These are phyloP conservation scores for Cytospora mali DNA, from an alignment of 2,329 filamentous ascomycete species.

Conservation along the genomic window DNA sequence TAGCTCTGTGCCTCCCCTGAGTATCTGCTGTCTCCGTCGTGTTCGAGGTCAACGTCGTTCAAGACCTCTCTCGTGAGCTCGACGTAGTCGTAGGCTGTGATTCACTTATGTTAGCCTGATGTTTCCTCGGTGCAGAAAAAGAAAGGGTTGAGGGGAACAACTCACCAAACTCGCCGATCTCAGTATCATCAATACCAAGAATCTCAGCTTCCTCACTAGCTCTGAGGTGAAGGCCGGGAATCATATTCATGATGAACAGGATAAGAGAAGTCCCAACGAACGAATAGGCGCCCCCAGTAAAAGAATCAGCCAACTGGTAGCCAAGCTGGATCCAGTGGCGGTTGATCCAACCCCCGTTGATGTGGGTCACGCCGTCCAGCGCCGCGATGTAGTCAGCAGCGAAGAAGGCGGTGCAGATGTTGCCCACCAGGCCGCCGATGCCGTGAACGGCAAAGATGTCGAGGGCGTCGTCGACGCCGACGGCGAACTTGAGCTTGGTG, in stretches of 20 bases:
- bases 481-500: constrained; percentile 85
- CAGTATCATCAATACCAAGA: constrained; percentile 82
- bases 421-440: constrained; percentile 77
- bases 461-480: constrained; percentile 80
- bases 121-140: neutral
- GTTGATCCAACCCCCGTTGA: constrained; percentile 81
- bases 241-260: constrained; percentile 76
- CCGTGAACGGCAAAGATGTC: constrained; percentile 88
- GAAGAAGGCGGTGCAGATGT: constrained; percentile 79
- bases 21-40: constrained; percentile 36
- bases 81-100: constrained; percentile 82
- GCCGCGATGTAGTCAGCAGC: constrained; percentile 83
- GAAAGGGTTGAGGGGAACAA: neutral
- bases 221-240: constrained; percentile 75
- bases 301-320: constrained; percentile 81
- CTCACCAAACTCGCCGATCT: constrained; percentile 77
- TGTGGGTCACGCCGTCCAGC: constrained; percentile 70
- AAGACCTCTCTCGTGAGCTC: constrained; percentile 72
- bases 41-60: constrained; percentile 33
- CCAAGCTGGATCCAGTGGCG: constrained; percentile 81
- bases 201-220: constrained; percentile 78
- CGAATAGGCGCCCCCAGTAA: constrained; percentile 75
- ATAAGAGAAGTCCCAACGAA: constrained; percentile 79
- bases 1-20: constrained; percentile 29
- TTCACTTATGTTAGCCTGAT: neutral